phyloP scores from a whole-genome alignment of 768 basidiomycete genomes.

The Suillus lakei region DNA sequence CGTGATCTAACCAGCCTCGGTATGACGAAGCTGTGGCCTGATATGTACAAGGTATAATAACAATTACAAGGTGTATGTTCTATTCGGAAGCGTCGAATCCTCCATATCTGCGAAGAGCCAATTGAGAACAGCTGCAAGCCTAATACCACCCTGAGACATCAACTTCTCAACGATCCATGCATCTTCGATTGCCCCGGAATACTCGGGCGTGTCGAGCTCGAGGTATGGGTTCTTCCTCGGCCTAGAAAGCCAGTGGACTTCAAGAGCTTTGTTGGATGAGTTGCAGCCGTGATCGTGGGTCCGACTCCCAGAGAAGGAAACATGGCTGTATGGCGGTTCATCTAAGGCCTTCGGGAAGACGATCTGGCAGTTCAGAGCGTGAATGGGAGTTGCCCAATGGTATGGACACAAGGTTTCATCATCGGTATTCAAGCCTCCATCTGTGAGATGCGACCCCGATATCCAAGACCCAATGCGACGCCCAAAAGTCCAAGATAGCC shows the following conservation, averaged over 20 bases:
- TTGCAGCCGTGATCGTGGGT: slow-evolving; percentile 6
- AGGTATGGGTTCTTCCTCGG: slow-evolving; percentile 44
- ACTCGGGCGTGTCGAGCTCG: slow-evolving; percentile 83
- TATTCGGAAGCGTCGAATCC: slow-evolving; percentile 9
- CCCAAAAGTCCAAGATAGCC: slow-evolving; percentile 20
- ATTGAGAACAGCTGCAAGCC: slow-evolving; percentile 85
- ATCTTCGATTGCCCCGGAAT: slow-evolving; percentile 69
- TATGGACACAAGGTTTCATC: slow-evolving; percentile 73
- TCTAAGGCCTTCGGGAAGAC: slow-evolving; percentile 81
- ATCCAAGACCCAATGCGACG: slow-evolving; percentile 19
- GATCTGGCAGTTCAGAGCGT: slow-evolving; percentile 80
- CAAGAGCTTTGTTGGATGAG: background rate
- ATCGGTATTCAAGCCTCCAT: slow-evolving; percentile 46
- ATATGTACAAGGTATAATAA: background rate
- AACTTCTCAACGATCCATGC: slow-evolving; percentile 80
- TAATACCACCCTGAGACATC: slow-evolving; percentile 80
- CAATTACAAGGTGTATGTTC: background rate
- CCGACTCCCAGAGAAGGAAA: slow-evolving; percentile 26
- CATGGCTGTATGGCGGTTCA: slow-evolving; percentile 42
- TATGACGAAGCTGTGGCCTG: background rate
- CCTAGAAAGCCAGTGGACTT: background rate
- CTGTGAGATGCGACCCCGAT: slow-evolving; percentile 9
- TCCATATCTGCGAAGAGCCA: slow-evolving; percentile 58
- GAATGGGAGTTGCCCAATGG: slow-evolving; percentile 75
- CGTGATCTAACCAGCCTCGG: background rate